These are phyloP conservation scores for Chaetomiaceae sp. DNA, from an alignment of 2,329 filamentous ascomycete genomes.

Conservation along the genomic window DNA sequence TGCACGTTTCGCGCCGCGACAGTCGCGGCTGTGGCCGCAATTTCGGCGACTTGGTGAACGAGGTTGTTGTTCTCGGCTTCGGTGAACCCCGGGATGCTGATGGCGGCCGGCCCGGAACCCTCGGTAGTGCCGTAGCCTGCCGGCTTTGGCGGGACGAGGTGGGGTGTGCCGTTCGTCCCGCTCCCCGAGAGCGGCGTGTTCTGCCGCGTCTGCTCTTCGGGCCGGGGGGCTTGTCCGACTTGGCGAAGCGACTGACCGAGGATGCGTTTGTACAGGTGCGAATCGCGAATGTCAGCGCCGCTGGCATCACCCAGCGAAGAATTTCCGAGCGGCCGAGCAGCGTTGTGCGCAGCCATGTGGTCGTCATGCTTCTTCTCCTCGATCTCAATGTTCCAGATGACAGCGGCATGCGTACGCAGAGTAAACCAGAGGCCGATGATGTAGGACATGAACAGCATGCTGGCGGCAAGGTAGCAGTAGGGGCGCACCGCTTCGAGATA, in stretches of 20 bases:
- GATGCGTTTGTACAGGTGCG: constrained; percentile 87
- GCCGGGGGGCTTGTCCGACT: constrained; percentile 58
- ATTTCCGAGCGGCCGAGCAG: constrained; percentile 29
- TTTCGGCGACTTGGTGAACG: constrained; percentile 82
- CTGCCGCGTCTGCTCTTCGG: constrained; percentile 40
- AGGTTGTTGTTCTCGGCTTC: constrained; percentile 76
- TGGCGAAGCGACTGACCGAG: constrained; percentile 84
- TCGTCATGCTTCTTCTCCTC: constrained; percentile 69
- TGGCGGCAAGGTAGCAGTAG: constrained; percentile 84
- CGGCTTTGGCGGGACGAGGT: constrained; percentile 69
- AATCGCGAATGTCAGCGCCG: constrained; percentile 71
- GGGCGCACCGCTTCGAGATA: constrained; percentile 86
- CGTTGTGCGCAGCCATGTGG: constrained; percentile 26
- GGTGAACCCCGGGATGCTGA: constrained; percentile 63
- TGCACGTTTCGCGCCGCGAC: constrained; percentile 73
- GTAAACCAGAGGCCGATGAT: constrained; percentile 94
- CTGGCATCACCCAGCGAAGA: constrained; percentile 40
- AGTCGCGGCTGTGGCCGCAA: constrained; percentile 84
- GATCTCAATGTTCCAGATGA: constrained; percentile 87
- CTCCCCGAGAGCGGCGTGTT: constrained; percentile 29
- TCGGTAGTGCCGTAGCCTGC: constrained; percentile 37
- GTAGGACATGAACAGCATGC: constrained; percentile 85
- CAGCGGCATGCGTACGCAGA: constrained; percentile 86
- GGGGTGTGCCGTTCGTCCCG: constrained; percentile 50
- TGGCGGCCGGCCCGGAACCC: constrained; percentile 35